Evolutionary conservation across 441 rosid species (phyloP), one percentile per base, ranked within the genome.

Genomic region (Omphalea diandra): DNA sequence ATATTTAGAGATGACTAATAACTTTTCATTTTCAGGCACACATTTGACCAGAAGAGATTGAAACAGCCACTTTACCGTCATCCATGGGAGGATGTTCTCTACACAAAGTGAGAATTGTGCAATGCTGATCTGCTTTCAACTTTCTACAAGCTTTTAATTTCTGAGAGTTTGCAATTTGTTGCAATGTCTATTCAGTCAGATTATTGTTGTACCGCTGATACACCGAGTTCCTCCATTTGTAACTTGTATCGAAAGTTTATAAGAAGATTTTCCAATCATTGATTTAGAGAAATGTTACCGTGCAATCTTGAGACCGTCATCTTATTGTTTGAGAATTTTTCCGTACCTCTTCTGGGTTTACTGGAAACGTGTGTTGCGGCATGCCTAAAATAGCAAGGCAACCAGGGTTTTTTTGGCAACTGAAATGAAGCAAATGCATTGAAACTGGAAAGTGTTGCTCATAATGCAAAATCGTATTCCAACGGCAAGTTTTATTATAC

Each of bases 81-180:
- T 77, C 97, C 94, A 7, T 90, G 96, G 97, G 97, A 89, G 78
- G 97, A 91, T 75, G 92, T 90, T 59, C 89, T 91, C 78, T 91
- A 88, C 88, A 87, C 96, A 83, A 86, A 87, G 91, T 91, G 79
- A 85, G 53, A 36, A 62, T 58, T 26, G 68, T 55, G 75, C 75
- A 61, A 49, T 8, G 46, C 18, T 46, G 7, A 20, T 53, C 49
- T 57, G 69, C 68, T 69, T 40, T 64, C 46, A n/a, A 40, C 53
- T 47, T 53, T 44, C 43, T 17, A 32, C 40, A 15, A 67, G 38
- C 47, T 17, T 49, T 75, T 75, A 31, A 55, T 61, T 69, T 72
- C 24, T 49, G 4, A 17, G 35, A 44, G 65, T 70, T 73, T 75
- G 71, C 74, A 43, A 40, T 73, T 69, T 57, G 68, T 56, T 40